Percentiles rank a stretch among this genome's conserved stretches.
phyloP scores from a whole-genome alignment of 1,284 basidiomycete genomes.

The Cerioporus squamosus region DNA sequence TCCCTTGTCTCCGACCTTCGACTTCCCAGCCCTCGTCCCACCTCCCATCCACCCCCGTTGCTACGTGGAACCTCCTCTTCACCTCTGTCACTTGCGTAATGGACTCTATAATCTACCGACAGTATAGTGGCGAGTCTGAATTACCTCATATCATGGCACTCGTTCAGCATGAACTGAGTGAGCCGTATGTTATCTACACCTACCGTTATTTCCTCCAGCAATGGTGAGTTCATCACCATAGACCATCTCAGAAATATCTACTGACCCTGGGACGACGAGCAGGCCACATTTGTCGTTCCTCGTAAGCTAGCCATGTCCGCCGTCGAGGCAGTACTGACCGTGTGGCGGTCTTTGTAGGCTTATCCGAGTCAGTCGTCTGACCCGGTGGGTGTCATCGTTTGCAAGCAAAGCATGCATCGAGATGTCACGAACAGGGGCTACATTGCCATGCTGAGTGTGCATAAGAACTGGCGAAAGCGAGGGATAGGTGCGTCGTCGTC shows the following conservation, averaged over 20 bases:
- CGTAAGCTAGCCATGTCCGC: slow-evolving; percentile 48
- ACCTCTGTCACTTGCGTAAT: slow-evolving; percentile 33
- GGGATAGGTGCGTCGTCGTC: slow-evolving; percentile 81
- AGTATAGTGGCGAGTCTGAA: slow-evolving; percentile 79
- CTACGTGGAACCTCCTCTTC: background rate
- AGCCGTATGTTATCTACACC: slow-evolving; percentile 95
- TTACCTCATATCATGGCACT: slow-evolving; percentile 82
- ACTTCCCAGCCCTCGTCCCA: background rate
- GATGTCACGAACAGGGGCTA: slow-evolving; percentile 87
- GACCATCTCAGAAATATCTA: background rate
- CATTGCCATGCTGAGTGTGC: slow-evolving; percentile 96
- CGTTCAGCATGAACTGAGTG: slow-evolving; percentile 91
- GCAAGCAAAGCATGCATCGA: slow-evolving; percentile 91
- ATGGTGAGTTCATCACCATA: slow-evolving; percentile 63
- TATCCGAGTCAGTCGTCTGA: slow-evolving; percentile 56
- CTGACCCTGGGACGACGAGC: slow-evolving; percentile 13
- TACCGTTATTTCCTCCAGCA: slow-evolving; percentile 94
- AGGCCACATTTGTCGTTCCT: slow-evolving; percentile 96
- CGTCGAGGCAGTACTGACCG: slow-evolving; percentile 5
- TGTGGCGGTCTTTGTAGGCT: slow-evolving; percentile 44
- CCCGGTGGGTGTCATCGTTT: slow-evolving; percentile 91
- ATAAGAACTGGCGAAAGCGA: slow-evolving; percentile 78
- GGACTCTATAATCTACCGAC: slow-evolving; percentile 67
- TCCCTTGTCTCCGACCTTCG: background rate
- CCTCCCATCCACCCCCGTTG: background rate